Percentiles rank a stretch among this genome's conserved stretches.
These are phyloP conservation scores for Neonectria neomacrospora DNA, from an alignment of 2,329 filamentous ascomycete species.

Conservation along the genomic window DNA sequence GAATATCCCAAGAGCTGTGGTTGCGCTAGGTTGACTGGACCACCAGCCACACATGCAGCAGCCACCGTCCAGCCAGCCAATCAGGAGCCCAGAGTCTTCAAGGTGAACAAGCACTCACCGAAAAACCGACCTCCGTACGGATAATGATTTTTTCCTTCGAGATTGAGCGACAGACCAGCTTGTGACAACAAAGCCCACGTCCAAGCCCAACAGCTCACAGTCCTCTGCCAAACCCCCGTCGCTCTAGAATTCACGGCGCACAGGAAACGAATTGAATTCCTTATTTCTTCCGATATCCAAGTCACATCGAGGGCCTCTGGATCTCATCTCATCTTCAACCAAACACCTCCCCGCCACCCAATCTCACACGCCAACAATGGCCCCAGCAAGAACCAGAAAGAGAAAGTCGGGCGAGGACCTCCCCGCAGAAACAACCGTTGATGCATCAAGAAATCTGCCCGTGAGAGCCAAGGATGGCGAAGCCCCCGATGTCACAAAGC, in stretches of 20 bases:
- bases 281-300: neutral
- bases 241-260: neutral
- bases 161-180: conserved; percentile 9
- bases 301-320: neutral
- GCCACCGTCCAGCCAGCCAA: conserved; percentile 30
- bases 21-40: conserved; percentile 22
- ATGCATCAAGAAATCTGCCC: conserved; percentile 46
- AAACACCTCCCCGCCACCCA: neutral
- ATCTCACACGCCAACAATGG: conserved; percentile 34
- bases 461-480: conserved; percentile 50
- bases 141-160: conserved; percentile 24
- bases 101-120: conserved; percentile 26
- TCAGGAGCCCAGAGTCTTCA: conserved; percentile 24
- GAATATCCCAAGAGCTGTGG: conserved; percentile 3
- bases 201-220: conserved; percentile 17
- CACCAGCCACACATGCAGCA: conserved; percentile 30
- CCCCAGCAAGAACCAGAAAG: conserved; percentile 44
- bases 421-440: conserved; percentile 20
- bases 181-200: conserved; percentile 29
- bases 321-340: conserved; percentile 9
- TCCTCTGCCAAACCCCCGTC: neutral
- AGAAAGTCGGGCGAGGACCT: conserved; percentile 44
- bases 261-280: neutral
- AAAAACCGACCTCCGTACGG: conserved; percentile 35
- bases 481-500: conserved; percentile 8